These are phyloP conservation scores for Alternaria solani DNA, from an alignment of 2,329 filamentous ascomycete species.

Conservation along the genomic window DNA sequence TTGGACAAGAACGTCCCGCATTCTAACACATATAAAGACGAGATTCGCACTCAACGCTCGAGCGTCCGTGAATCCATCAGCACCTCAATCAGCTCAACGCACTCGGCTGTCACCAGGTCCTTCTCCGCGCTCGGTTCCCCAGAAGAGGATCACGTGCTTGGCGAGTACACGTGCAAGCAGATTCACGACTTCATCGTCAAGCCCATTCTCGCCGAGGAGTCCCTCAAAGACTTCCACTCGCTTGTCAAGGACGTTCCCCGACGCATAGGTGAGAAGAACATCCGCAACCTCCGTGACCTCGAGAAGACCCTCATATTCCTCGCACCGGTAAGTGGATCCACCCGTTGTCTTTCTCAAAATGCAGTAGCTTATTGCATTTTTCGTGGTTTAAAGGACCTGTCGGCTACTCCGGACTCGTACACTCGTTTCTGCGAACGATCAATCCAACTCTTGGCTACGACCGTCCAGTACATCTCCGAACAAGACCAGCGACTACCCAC, in stretches of 20 bases:
- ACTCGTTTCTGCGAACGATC: conserved; percentile 89
- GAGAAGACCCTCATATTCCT: conserved; percentile 93
- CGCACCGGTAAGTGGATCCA: conserved; percentile 83
- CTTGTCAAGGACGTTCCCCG: conserved; percentile 80
- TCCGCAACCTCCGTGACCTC: conserved; percentile 89
- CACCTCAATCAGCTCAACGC: conserved; percentile 48
- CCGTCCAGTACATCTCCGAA: conserved; percentile 84
- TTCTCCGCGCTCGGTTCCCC: conserved; percentile 50
- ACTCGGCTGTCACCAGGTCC: conserved; percentile 56
- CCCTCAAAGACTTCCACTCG: conserved; percentile 80
- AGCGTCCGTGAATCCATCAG: conserved; percentile 46
- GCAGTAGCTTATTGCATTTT: conserved; percentile 72
- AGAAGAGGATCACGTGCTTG: conserved; percentile 65
- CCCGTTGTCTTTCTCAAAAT: conserved; percentile 62
- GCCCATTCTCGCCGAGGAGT: conserved; percentile 76
- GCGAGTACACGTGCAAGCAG: conserved; percentile 73
- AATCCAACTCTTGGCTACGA: conserved; percentile 88
- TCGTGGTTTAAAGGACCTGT: conserved; percentile 74
- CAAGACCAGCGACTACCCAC: conserved; percentile 83
- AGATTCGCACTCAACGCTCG: conserved; percentile 36
- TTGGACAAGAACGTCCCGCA: conserved; percentile 23
- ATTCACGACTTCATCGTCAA: conserved; percentile 80
- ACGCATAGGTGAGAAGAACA: conserved; percentile 83
- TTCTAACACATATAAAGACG: conserved; percentile 50
- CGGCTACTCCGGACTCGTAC: conserved; percentile 75